Conservation (phyloP, 1,284 basidiomycete genomes). For the Moesziomyces parantarcticus region DNA sequence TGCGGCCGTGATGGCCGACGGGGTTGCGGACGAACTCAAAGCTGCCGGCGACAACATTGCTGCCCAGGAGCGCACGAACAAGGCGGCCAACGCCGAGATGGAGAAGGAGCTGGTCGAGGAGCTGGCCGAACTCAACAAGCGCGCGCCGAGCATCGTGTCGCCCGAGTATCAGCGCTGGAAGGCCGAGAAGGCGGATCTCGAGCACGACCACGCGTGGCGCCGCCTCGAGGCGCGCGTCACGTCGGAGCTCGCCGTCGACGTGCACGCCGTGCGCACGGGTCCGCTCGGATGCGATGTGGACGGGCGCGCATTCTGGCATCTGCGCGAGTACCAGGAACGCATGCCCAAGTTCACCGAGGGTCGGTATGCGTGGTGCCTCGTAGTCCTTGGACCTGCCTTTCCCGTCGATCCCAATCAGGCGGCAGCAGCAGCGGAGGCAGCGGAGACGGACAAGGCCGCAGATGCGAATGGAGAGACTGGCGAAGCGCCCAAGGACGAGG, state of each 20-base stretch:
- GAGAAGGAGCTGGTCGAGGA: constrained; percentile 45
- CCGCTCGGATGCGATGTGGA: constrained; percentile 49
- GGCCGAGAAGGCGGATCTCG: constrained; percentile 29
- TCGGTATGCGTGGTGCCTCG: constrained; percentile 51
- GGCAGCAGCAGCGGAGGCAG: constrained; percentile 6
- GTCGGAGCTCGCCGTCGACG: constrained; percentile 27
- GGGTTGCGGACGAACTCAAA: constrained; percentile 42
- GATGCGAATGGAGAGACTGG: constrained; percentile 10
- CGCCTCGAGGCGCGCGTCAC: constrained; percentile 27
- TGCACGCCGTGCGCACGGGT: constrained; percentile 48
- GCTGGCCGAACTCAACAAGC: constrained; percentile 46
- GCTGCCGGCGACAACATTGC: constrained; percentile 26
- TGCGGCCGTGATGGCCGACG: constrained; percentile 40
- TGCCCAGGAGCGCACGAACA: constrained; percentile 20
- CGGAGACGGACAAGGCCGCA: neutral
- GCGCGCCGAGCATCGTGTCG: constrained; percentile 43
- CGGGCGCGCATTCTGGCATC: constrained; percentile 56
- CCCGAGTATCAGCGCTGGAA: constrained; percentile 45
- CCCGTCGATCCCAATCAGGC: constrained; percentile 14
- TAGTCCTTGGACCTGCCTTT: constrained; percentile 39
- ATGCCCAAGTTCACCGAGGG: constrained; percentile 52
- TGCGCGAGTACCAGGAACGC: constrained; percentile 52
- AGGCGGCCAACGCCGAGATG: constrained; percentile 19
- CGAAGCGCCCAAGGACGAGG: constrained; percentile 10
- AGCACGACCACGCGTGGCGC: constrained; percentile 35